These are phyloP conservation scores for Lobosporangium transversale DNA, from an alignment of 192 early-diverging fungal genomes.

Conservation along the genomic window DNA sequence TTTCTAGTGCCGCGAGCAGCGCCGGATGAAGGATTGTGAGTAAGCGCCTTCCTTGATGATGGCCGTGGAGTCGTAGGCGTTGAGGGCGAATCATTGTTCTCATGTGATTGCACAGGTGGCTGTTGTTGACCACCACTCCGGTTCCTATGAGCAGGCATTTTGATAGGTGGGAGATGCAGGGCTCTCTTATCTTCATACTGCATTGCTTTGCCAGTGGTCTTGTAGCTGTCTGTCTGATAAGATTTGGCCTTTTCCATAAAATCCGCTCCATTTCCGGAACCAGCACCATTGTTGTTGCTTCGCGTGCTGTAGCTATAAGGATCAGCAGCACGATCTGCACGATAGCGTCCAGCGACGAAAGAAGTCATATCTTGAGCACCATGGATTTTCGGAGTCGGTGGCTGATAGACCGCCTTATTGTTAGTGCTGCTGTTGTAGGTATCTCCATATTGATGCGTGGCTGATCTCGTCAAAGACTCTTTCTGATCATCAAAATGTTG, in stretches of 20 bases:
- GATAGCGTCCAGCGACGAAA: slow-evolving; percentile 45
- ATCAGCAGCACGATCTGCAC: slow-evolving; percentile 15
- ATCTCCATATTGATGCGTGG: slow-evolving; percentile 8
- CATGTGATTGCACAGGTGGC: not conserved
- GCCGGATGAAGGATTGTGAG: not conserved
- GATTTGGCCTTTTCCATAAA: slow-evolving; percentile 34
- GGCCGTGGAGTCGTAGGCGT: slow-evolving; percentile 1
- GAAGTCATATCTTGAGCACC: slow-evolving; percentile 43
- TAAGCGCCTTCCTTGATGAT: slow-evolving; percentile 3
- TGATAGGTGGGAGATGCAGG: slow-evolving; percentile 25
- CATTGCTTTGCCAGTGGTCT: slow-evolving; percentile 44
- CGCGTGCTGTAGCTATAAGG: slow-evolving; percentile 22
- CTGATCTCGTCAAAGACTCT: slow-evolving; percentile 30
- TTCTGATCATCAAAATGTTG: slow-evolving; percentile 38
- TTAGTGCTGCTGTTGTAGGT: slow-evolving; percentile 6
- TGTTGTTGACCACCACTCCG: not conserved
- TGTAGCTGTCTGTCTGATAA: slow-evolving; percentile 46
- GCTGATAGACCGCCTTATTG: not conserved
- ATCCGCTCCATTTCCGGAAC: slow-evolving; percentile 1
- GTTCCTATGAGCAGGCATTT: slow-evolving; percentile 6
- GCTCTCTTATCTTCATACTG: slow-evolving; percentile 27
- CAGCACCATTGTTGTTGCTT: not conserved
- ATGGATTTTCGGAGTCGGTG: slow-evolving; percentile 8
- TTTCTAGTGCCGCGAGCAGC: not conserved
- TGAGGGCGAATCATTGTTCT: not conserved